Percentiles rank a stretch among this genome's conserved stretches.
phyloP scores from a whole-genome alignment of 148 eudicot genomes.

The Cornus florida region DNA sequence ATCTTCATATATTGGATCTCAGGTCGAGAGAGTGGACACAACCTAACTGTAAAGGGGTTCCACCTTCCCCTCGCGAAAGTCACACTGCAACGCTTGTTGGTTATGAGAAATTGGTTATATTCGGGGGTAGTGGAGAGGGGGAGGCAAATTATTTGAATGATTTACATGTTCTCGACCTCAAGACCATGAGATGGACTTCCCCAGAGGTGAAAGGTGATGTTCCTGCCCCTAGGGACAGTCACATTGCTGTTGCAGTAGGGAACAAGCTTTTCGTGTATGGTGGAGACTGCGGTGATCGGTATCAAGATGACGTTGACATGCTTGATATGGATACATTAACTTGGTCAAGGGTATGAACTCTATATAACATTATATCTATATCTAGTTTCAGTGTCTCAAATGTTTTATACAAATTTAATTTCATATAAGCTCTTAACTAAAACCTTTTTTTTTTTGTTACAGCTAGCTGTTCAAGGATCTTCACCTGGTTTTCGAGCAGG shows the following conservation, averaged over 20 bases:
- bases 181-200: conserved; percentile 71
- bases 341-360: conserved; percentile 69
- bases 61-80: conserved; percentile 86
- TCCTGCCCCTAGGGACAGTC: conserved; percentile 87
- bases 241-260: conserved; percentile 57
- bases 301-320: conserved; percentile 69
- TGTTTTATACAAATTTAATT: too few species aligned
- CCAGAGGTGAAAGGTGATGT: conserved; percentile 43
- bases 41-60: conserved; percentile 57
- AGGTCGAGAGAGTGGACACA: conserved; percentile 55
- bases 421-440: background rate
- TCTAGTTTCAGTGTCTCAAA: background rate
- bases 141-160: conserved; percentile 78
- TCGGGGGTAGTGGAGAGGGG: conserved; percentile 97
- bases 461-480: conserved; percentile 58
- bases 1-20: conserved; percentile 73
- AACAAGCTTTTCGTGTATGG: conserved; percentile 66
- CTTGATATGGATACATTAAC: conserved; percentile 58
- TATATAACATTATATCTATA: background rate
- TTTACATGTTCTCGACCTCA: conserved; percentile 71
- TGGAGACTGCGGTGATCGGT: conserved; percentile 88
- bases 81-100: conserved; percentile 75
- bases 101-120: conserved; percentile 57
- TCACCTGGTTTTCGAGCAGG: conserved; percentile 91
- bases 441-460: background rate